Conservation (phyloP, 163 green algal species). For the Chloromonas sp. region DNA sequence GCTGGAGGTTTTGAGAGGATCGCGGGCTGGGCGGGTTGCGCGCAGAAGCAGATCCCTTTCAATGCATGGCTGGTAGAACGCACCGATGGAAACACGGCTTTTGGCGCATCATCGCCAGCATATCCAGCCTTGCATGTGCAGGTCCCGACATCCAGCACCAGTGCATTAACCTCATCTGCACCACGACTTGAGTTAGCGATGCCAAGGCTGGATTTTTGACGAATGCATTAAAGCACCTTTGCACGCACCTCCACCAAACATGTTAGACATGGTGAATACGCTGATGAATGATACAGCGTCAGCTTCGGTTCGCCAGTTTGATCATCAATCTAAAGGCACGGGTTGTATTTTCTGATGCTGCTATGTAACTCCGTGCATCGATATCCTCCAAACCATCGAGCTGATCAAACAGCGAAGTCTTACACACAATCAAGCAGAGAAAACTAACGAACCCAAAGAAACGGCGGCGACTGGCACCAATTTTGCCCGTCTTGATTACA, state of each 20-base stretch:
- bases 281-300: no score
- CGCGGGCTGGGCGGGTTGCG: neutral
- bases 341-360: no score
- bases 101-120: conserved; percentile 89
- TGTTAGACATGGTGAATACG: conserved; percentile 15
- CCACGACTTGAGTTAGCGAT: neutral
- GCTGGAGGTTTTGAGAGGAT: no score
- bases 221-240: neutral
- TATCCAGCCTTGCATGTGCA: conserved; percentile 86
- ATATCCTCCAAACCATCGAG: no score
- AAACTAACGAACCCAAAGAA: no score
- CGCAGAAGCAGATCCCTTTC: neutral
- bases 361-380: no score
- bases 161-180: conserved; percentile 88
- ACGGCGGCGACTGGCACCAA: no score
- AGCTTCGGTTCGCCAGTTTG: no score
- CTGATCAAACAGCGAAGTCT: no score
- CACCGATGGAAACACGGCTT: conserved; percentile 75
- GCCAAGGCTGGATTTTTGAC: neutral
- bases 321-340: no score
- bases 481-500: no score
- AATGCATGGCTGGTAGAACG: neutral
- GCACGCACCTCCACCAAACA: conserved; percentile 25
- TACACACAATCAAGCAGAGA: no score
- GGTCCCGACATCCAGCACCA: conserved; percentile 85